Base-by-base conservation (phyloP, 352 stramenopile genomes). In the Globisporangium spinosum region DNA sequence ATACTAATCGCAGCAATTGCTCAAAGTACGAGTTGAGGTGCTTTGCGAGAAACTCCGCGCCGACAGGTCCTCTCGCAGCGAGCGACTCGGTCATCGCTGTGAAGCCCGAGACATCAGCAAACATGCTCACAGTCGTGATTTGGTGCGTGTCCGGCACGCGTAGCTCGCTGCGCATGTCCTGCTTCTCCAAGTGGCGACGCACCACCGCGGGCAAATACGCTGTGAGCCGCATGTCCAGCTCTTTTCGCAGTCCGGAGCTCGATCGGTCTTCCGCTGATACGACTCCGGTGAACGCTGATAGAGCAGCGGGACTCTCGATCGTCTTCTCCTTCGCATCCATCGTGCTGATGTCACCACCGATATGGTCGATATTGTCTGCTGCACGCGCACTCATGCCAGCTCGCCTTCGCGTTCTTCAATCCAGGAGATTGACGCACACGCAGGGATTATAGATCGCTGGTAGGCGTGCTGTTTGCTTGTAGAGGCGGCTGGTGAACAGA, bases 21-120 rank as follows among this genome's bases (percentile, higher is more conserved):
- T 95, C 83, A 76, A 95, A 98, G 75, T 97, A 97, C 72, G 89
- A 97, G 71, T 98, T 98, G n/a, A 98, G 69, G 73, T 98, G 87
- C 61, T 89, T 93, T 23, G 76, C 87, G 22, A 98, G 83, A 27
- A 91, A 89, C 64, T 98, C 94, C 10, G 93, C 92, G 17, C 94
- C 93, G 5, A 90, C 77, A 7, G 90, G 88, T 0, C 92, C 91
- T 27, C 87, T 70, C 22, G 83, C 87, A 49, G 90, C 92, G 59
- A 98, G 86, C 49, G 82, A 92, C 79, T 98, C 94, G 9, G 89
- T 96, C 77, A 98, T 93, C 38, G 87, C 84, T 25, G 94, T 98
- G 78, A 98, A 98, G 29, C 94, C 93, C 43, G 89, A 97, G 38
- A 98, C 93, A 65, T 98, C 94, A 29, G 91, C 93, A 68, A 98